Conservation (phyloP, 768 basidiomycete species). For the Lyophyllum atratum region DNA sequence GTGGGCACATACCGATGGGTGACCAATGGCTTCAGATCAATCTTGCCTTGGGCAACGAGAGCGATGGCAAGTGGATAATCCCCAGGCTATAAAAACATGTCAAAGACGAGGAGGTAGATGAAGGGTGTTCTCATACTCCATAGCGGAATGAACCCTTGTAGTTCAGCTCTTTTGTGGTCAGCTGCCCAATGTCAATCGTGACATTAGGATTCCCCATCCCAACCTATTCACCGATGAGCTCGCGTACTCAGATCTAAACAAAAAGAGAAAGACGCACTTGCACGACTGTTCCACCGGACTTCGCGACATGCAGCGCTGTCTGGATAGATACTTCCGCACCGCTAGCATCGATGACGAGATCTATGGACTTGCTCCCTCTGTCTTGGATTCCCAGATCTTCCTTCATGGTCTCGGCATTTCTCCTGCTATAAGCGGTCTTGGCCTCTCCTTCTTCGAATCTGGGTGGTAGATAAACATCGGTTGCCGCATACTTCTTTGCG, state of each 20-base stretch:
- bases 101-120: neutral
- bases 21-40: constrained; percentile 86
- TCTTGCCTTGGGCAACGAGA: constrained; percentile 76
- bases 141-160: constrained; percentile 95
- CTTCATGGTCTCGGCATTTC: constrained; percentile 71
- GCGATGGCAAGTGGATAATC: constrained; percentile 86
- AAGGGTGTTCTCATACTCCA: constrained; percentile 48
- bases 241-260: neutral
- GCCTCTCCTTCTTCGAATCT: constrained; percentile 63
- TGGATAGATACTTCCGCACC: constrained; percentile 93
- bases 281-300: constrained; percentile 74
- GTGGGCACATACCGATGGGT: constrained; percentile 66
- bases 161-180: constrained; percentile 77
- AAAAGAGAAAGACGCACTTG: constrained; percentile 43
- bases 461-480: constrained; percentile 70
- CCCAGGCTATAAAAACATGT: constrained; percentile 55
- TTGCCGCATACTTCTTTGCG: constrained; percentile 82
- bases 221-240: constrained; percentile 46
- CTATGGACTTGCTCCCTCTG: constrained; percentile 70
- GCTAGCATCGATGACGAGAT: constrained; percentile 89
- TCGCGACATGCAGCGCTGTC: constrained; percentile 76
- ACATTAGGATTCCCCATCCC: constrained; percentile 86
- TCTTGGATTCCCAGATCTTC: constrained; percentile 66
- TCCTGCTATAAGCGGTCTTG: constrained; percentile 67
- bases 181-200: constrained; percentile 65